A percentile compares a stretch with the other conserved stretches of the same genome.
Evolutionary conservation across 805 yeast species (phyloP).

Genomic region (Nakazawaea holstii): DNA sequence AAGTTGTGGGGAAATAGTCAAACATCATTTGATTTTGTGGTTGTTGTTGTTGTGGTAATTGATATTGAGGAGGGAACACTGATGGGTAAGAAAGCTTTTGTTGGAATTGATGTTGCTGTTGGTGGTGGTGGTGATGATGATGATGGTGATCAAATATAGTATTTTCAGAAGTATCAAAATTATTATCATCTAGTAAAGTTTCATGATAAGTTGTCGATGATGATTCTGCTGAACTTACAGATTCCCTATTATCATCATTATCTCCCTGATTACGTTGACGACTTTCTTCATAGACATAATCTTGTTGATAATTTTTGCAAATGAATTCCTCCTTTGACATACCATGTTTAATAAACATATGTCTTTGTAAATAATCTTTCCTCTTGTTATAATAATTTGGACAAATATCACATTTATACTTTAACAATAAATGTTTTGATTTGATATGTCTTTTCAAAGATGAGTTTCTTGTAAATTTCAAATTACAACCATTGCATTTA

Average conservation of each 20-base stretch:
- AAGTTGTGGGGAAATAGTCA: not conserved
- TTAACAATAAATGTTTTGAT: constrained; percentile 5
- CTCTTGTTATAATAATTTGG: constrained; percentile 8
- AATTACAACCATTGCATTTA: constrained; percentile 1
- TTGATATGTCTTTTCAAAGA: constrained; percentile 8
- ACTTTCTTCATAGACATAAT: constrained; percentile 4
- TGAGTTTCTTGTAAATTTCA: constrained; percentile 8
- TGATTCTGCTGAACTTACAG: not conserved
- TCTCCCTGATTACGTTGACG: not conserved
- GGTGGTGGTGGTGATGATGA: not conserved
- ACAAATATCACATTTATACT: constrained; percentile 10
- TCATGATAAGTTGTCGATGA: not conserved
- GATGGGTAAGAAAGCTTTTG: not conserved
- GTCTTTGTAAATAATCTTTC: constrained; percentile 9
- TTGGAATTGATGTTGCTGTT: not conserved
- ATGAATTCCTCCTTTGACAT: constrained; percentile 8
- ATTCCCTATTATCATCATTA: not conserved
- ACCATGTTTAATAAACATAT: constrained; percentile 9
- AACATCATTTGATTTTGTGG: not conserved
- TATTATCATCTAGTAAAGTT: too few relatives aligned
- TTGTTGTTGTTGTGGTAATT: not conserved
- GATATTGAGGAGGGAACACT: not conserved
- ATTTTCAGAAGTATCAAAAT: not conserved
- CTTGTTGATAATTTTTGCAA: constrained; percentile 4
- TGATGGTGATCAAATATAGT: not conserved